These are phyloP conservation scores for Glycine latifolia DNA, from an alignment of 306 rosid genomes.

Conservation along the genomic window DNA sequence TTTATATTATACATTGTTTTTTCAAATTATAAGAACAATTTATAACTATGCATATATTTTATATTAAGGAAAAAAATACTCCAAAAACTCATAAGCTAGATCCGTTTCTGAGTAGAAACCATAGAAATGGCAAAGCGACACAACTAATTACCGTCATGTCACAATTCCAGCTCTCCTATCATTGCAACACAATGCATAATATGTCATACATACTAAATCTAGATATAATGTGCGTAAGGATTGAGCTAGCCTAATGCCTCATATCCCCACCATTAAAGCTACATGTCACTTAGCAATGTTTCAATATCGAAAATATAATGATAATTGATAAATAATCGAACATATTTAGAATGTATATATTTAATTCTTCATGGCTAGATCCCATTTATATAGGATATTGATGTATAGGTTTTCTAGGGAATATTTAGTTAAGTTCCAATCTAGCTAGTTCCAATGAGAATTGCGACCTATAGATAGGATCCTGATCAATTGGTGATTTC, in stretches of 20 bases:
- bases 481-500: neutral
- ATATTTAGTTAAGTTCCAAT: constrained; percentile 27
- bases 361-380: constrained; percentile 38
- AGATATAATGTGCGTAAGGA: constrained; percentile 6
- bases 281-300: constrained; percentile 18
- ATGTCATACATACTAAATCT: constrained; percentile 27
- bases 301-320: constrained; percentile 9
- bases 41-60: too few species aligned
- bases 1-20: too few species aligned
- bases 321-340: constrained; percentile 19
- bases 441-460: constrained; percentile 12
- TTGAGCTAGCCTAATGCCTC: constrained; percentile 10
- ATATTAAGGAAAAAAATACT: too few species aligned
- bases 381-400: constrained; percentile 24
- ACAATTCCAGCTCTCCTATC: constrained; percentile 17
- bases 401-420: constrained; percentile 30
- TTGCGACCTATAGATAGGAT: constrained; percentile 14
- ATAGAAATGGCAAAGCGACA: constrained; percentile 6
- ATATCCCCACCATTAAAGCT: constrained; percentile 38
- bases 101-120: neutral
- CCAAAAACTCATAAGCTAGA: too few species aligned
- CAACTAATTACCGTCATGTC: neutral
- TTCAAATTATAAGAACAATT: too few species aligned
- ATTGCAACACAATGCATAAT: constrained; percentile 16
- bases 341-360: constrained; percentile 17